phyloP scores from a whole-genome alignment of 1,284 basidiomycete species.

The Lignosus rhinocerotis region DNA sequence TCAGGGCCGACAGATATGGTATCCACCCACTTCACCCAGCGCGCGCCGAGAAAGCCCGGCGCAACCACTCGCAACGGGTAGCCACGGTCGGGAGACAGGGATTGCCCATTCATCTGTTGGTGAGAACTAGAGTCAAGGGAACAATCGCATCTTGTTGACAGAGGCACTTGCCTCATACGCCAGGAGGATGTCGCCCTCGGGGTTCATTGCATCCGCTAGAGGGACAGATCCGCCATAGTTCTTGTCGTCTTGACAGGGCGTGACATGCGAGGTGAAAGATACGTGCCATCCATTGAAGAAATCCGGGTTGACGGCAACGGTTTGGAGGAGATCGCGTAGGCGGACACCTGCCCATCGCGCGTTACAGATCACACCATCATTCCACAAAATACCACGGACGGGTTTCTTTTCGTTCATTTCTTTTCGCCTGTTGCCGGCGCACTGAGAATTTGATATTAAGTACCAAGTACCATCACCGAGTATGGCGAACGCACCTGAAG shows the following conservation, averaged over 20 bases:
- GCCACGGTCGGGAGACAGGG: slow-evolving; percentile 63
- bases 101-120: slow-evolving; percentile 64
- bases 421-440: slow-evolving; percentile 66
- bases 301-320: slow-evolving; percentile 39
- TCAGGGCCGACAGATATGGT: slow-evolving; percentile 50
- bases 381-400: slow-evolving; percentile 53
- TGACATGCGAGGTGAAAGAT: slow-evolving; percentile 63
- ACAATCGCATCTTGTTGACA: background rate
- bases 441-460: slow-evolving; percentile 37
- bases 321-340: slow-evolving; percentile 53
- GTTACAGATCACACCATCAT: slow-evolving; percentile 63
- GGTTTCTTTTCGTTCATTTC: slow-evolving; percentile 61
- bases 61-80: slow-evolving; percentile 70
- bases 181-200: slow-evolving; percentile 54
- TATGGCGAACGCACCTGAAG: slow-evolving; percentile 48
- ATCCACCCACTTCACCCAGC: slow-evolving; percentile 81
- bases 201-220: slow-evolving; percentile 47
- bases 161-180: slow-evolving; percentile 53
- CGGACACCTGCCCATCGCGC: slow-evolving; percentile 60
- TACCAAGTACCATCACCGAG: background rate
- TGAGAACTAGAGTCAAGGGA: background rate
- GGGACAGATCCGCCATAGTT: slow-evolving; percentile 65
- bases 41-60: slow-evolving; percentile 70
- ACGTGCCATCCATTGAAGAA: slow-evolving; percentile 43
- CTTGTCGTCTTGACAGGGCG: slow-evolving; percentile 58